These are phyloP conservation scores for Pilobolus umbonatus DNA, from an alignment of 192 early-diverging fungal genomes.

Conservation along the genomic window DNA sequence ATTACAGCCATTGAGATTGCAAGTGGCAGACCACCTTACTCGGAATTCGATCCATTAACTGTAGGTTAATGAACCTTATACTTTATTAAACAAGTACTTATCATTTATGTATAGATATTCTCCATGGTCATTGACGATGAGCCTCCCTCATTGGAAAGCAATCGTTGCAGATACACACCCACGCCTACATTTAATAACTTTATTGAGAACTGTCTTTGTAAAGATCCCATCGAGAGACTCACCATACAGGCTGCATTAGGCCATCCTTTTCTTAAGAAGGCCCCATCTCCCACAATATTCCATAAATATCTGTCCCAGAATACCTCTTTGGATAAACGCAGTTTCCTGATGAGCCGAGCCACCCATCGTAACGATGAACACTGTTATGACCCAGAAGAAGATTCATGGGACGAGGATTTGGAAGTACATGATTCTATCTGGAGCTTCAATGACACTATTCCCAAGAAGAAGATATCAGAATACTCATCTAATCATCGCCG, in stretches of 20 bases:
- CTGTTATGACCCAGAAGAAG: background rate
- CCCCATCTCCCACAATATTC: background rate
- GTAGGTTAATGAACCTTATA: constrained; percentile 10
- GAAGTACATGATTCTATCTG: constrained; percentile 7
- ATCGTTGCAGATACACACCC: background rate
- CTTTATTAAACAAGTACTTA: background rate
- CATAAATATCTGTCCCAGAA: constrained; percentile 8
- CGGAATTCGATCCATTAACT: constrained; percentile 29
- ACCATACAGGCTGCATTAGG: constrained; percentile 4
- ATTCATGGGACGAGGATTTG: constrained; percentile 4
- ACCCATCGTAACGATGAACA: background rate
- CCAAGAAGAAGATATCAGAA: no score
- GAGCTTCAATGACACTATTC: constrained; percentile 8
- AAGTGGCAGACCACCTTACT: constrained; percentile 33
- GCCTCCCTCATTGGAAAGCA: constrained; percentile 11
- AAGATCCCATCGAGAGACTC: constrained; percentile 10
- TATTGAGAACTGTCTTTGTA: constrained; percentile 15
- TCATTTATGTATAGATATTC: constrained; percentile 16
- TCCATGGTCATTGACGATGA: constrained; percentile 13
- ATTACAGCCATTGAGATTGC: constrained; percentile 39
- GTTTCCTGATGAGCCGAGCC: background rate
- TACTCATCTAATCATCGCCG: background rate
- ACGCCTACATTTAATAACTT: constrained; percentile 16
- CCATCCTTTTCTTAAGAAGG: constrained; percentile 26
- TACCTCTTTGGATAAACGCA: constrained; percentile 8